A percentile compares a stretch with the other conserved stretches of the same genome.
Evolutionary conservation across 106 monocot species (phyloP).

Genomic region (Dioscorea zingiberensis): DNA sequence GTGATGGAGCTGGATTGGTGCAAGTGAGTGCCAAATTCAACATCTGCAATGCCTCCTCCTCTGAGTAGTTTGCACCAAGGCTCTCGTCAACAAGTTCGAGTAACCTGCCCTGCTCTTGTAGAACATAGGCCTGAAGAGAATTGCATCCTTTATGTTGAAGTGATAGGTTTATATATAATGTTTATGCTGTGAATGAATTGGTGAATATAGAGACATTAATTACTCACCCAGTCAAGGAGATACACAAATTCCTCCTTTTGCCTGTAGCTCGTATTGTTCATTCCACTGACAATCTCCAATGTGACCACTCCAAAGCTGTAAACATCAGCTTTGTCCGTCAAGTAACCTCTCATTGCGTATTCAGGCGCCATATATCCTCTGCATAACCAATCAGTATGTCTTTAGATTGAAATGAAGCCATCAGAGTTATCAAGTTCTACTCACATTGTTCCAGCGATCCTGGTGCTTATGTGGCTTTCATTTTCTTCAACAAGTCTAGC

Average conservation of each 20-base stretch:
- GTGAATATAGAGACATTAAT: too few species aligned
- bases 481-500: slow-evolving; percentile 27
- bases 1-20: slow-evolving; percentile 14
- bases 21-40: slow-evolving; percentile 11
- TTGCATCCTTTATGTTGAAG: too few species aligned
- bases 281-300: slow-evolving; percentile 21
- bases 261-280: not conserved
- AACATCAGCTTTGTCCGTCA: slow-evolving; percentile 31
- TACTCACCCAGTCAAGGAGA: slow-evolving; percentile 16
- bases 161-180: too few species aligned
- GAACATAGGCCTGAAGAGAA: slow-evolving; percentile 5
- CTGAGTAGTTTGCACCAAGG: slow-evolving; percentile 8
- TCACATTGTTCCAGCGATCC: slow-evolving; percentile 30
- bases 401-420: not conserved
- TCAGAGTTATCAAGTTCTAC: not conserved
- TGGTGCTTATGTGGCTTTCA: slow-evolving; percentile 24
- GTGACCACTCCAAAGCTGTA: slow-evolving; percentile 17
- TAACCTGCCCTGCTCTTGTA: slow-evolving; percentile 11
- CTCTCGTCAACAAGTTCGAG: slow-evolving; percentile 15
- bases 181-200: too few species aligned
- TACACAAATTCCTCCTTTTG: not conserved
- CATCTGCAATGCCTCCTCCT: slow-evolving; percentile 15
- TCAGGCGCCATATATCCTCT: slow-evolving; percentile 36
- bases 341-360: slow-evolving; percentile 27
- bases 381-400: too few species aligned